These are phyloP conservation scores for Populus euphratica DNA, from an alignment of 345 rosid species.

Conservation along the genomic window DNA sequence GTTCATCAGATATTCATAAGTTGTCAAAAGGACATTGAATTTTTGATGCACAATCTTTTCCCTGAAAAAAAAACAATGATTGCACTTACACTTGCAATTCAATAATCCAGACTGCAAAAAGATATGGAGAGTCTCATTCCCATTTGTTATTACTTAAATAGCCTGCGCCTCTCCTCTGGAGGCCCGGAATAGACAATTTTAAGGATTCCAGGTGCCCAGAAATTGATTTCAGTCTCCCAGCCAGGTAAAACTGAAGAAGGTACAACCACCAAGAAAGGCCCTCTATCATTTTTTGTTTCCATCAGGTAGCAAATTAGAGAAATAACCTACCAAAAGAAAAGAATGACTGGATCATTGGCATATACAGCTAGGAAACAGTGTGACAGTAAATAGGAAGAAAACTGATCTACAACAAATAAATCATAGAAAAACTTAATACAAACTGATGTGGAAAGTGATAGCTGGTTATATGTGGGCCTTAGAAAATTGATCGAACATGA, in stretches of 20 bases:
- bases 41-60: slow-evolving; percentile 82
- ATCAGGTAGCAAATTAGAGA: slow-evolving; percentile 80
- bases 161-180: slow-evolving; percentile 83
- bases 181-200: slow-evolving; percentile 81
- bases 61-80: slow-evolving; percentile 43
- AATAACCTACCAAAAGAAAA: slow-evolving; percentile 50
- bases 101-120: slow-evolving; percentile 3
- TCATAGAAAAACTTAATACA: background rate
- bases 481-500: background rate
- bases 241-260: slow-evolving; percentile 92
- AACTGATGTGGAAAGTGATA: background rate
- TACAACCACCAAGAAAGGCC: slow-evolving; percentile 86
- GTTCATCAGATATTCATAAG: slow-evolving; percentile 94
- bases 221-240: slow-evolving; percentile 80
- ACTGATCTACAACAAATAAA: too few species aligned
- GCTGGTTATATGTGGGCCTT: background rate
- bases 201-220: slow-evolving; percentile 78
- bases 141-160: slow-evolving; percentile 64
- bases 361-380: background rate
- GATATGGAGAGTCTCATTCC: slow-evolving; percentile 4
- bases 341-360: slow-evolving; percentile 5
- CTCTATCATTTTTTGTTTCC: slow-evolving; percentile 87
- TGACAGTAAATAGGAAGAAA: background rate
- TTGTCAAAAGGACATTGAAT: slow-evolving; percentile 85
- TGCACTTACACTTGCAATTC: slow-evolving; percentile 10